These are phyloP conservation scores for Guadua angustifolia DNA, from an alignment of 176 grass and related monocot species.

Conservation along the genomic window DNA sequence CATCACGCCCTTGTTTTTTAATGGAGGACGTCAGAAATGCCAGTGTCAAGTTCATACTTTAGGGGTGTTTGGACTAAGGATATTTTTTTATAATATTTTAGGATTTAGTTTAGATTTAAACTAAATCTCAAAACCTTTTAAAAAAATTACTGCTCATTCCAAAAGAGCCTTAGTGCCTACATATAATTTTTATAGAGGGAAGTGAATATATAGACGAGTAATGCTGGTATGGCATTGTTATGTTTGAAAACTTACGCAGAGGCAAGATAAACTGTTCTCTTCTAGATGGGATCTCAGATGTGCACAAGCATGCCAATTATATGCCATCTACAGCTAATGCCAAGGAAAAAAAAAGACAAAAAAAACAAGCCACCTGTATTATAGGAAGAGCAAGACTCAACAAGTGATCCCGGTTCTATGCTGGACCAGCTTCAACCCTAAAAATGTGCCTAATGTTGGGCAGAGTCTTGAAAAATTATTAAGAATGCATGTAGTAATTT, in stretches of 20 bases:
- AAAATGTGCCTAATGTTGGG: slow-evolving; percentile 59
- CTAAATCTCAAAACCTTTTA: no score
- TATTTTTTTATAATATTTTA: no score
- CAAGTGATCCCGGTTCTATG: neutral
- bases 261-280: slow-evolving; percentile 24
- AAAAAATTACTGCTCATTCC: no score
- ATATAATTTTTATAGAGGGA: no score
- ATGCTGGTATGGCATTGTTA: neutral
- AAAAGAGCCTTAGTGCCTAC: no score
- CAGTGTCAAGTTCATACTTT: slow-evolving; percentile 39
- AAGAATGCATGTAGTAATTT: neutral
- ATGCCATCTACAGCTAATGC: slow-evolving; percentile 42
- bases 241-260: slow-evolving; percentile 10
- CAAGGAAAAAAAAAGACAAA: slow-evolving; percentile 26
- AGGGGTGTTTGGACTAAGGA: no score
- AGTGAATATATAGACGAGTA: slow-evolving; percentile 5
- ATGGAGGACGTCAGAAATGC: slow-evolving; percentile 2
- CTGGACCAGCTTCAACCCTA: slow-evolving; percentile 44
- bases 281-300: slow-evolving; percentile 63
- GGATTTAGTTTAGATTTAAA: no score
- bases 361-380: slow-evolving; percentile 34
- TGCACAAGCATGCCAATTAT: slow-evolving; percentile 29
- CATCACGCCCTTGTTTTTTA: neutral
- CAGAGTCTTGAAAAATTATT: slow-evolving; percentile 32
- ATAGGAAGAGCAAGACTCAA: neutral